Evolutionary conservation across 768 basidiomycete genomes (phyloP).

Genomic region (Mycena kentingensis): DNA sequence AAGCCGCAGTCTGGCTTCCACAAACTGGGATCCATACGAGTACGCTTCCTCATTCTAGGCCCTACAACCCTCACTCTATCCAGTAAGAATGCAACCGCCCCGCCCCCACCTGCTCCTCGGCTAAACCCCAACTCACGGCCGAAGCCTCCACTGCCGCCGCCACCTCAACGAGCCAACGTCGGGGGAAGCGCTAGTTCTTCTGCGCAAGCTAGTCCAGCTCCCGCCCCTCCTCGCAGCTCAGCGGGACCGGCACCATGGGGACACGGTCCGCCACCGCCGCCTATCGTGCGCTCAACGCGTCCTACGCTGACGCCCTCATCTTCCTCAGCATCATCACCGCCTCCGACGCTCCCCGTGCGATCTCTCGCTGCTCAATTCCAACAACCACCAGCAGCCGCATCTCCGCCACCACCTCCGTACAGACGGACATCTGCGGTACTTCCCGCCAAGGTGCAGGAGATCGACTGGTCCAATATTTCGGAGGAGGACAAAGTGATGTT

Average conservation of each 20-base stretch:
- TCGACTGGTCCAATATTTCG: conserved; percentile 74
- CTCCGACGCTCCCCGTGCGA: conserved; percentile 25
- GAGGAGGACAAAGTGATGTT: conserved; percentile 69
- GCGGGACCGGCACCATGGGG: conserved; percentile 2
- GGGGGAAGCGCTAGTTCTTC: conserved; percentile 29
- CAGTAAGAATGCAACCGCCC: conserved; percentile 52
- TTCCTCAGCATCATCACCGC: conserved; percentile 30
- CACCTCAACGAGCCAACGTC: conserved; percentile 22
- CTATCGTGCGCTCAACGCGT: conserved; percentile 10
- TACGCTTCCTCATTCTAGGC: not conserved
- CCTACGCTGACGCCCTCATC: conserved; percentile 22
- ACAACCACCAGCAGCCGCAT: conserved; percentile 7
- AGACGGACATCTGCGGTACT: conserved; percentile 5
- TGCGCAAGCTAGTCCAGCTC: conserved; percentile 37
- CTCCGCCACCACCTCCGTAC: conserved; percentile 13
- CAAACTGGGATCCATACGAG: conserved; percentile 63
- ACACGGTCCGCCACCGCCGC: conserved; percentile 7
- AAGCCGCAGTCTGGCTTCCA: conserved; percentile 59
- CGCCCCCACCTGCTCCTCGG: conserved; percentile 46
- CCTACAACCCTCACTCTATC: not conserved
- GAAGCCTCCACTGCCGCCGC: conserved; percentile 22
- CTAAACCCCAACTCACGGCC: conserved; percentile 37
- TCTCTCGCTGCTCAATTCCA: conserved; percentile 19
- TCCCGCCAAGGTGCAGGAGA: conserved; percentile 26
- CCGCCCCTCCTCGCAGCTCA: conserved; percentile 16